Conservation (phyloP, 164 flowering plant species). For the Akebia trifoliata region DNA sequence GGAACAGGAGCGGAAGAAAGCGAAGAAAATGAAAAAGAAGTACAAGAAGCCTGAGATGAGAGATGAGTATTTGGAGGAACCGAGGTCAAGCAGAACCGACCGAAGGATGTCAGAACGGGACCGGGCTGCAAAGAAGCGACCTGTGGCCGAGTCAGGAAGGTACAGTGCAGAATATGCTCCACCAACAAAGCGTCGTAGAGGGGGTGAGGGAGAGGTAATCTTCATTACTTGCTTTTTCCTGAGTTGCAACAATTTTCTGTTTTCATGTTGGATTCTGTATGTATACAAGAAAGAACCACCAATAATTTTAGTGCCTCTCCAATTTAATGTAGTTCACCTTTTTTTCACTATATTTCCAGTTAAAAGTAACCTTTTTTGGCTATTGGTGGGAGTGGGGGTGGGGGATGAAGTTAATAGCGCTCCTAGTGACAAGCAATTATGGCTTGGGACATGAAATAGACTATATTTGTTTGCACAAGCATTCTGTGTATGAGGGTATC, state of each 20-base stretch:
- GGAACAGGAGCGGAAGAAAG: slow-evolving; percentile 59
- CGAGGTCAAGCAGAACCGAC: slow-evolving; percentile 42
- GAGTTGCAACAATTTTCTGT: not conserved
- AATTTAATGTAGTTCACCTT: too few relatives aligned
- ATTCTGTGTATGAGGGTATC: too few relatives aligned
- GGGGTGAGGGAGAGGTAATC: slow-evolving; percentile 91
- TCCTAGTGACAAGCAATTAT: too few relatives aligned
- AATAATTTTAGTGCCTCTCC: too few relatives aligned
- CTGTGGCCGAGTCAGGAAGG: slow-evolving; percentile 41
- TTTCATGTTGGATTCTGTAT: not conserved
- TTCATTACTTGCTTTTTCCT: not conserved
- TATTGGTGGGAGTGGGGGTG: too few relatives aligned
- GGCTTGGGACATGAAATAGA: too few relatives aligned
- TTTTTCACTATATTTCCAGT: too few relatives aligned
- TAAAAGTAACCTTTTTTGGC: too few relatives aligned
- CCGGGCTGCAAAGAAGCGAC: slow-evolving; percentile 48
- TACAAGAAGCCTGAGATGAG: slow-evolving; percentile 38
- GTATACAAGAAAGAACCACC: too few relatives aligned
- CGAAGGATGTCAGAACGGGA: slow-evolving; percentile 55
- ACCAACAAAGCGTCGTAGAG: slow-evolving; percentile 76
- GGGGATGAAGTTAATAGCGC: too few relatives aligned
- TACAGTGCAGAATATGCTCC: slow-evolving; percentile 46
- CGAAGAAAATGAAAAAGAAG: slow-evolving; percentile 60
- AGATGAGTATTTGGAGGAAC: slow-evolving; percentile 56
- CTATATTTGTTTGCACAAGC: too few relatives aligned